These are phyloP conservation scores for Neurospora sp. DNA, from an alignment of 2,329 filamentous ascomycete genomes.

Conservation along the genomic window DNA sequence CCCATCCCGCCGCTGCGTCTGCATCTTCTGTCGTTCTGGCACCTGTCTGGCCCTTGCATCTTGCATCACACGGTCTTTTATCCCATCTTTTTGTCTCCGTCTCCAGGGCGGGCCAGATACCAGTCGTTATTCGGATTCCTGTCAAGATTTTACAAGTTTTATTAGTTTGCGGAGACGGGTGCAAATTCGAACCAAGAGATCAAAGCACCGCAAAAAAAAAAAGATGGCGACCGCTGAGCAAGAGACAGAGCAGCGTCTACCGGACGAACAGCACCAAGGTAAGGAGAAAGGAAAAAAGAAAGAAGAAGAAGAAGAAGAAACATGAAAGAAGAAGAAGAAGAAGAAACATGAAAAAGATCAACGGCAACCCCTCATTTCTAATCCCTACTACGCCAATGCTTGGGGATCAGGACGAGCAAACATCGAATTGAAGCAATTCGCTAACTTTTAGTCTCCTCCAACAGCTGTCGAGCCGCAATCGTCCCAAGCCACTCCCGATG, in stretches of 20 bases:
- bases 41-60: not conserved
- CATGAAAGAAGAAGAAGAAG: not conserved
- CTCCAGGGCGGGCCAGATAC: not conserved
- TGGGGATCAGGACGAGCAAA: not conserved
- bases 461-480: not conserved
- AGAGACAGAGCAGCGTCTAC: slow-evolving; percentile 3
- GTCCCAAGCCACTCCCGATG: not conserved
- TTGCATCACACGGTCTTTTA: not conserved
- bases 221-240: slow-evolving; percentile 2
- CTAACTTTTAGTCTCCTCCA: slow-evolving; percentile 1
- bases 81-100: not conserved
- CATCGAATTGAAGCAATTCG: slow-evolving; percentile 5
- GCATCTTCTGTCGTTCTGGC: not conserved
- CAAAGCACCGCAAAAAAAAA: not conserved
- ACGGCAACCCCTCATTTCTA: slow-evolving; percentile 10
- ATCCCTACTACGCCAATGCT: not conserved
- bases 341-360: not conserved
- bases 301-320: not conserved
- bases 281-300: not conserved
- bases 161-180: not conserved
- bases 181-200: not conserved
- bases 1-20: not conserved
- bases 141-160: not conserved
- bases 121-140: not conserved
- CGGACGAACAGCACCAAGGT: slow-evolving; percentile 1